Percentiles rank a stretch among this genome's conserved stretches.
Conservation (phyloP, 1,284 basidiomycete genomes). For the Sutorius eximius region DNA sequence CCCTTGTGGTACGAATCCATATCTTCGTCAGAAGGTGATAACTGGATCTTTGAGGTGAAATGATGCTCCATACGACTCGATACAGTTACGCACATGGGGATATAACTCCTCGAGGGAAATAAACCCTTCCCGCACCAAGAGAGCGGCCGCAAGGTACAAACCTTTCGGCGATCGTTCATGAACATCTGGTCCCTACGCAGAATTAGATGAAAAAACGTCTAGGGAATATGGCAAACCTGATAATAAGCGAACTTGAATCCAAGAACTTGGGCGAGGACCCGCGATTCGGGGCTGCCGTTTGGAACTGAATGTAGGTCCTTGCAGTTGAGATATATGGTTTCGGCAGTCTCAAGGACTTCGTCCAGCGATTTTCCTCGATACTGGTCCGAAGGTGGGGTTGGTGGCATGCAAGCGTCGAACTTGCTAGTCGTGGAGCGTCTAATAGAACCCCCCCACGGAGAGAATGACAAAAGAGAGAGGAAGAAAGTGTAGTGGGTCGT, state of each 20-base stretch:
- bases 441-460: conserved; percentile 71
- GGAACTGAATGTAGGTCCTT: conserved; percentile 19
- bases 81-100: conserved; percentile 65
- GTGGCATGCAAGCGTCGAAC: conserved; percentile 38
- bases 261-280: conserved; percentile 86
- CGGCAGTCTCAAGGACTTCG: conserved; percentile 59
- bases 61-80: not conserved
- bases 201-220: conserved; percentile 15
- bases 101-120: conserved; percentile 85
- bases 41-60: conserved; percentile 41
- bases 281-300: conserved; percentile 38
- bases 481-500: conserved; percentile 91
- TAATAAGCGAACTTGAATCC: conserved; percentile 96
- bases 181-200: conserved; percentile 51
- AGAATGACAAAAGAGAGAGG: conserved; percentile 79
- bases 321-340: conserved; percentile 26
- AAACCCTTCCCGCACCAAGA: conserved; percentile 87
- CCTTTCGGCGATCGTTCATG: conserved; percentile 66
- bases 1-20: conserved; percentile 70
- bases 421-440: conserved; percentile 29
- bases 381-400: conserved; percentile 39
- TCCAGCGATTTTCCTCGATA: conserved; percentile 65
- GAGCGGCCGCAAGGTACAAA: conserved; percentile 81
- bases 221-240: conserved; percentile 52
- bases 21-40: conserved; percentile 72